phyloP scores from a whole-genome alignment of 2,329 filamentous ascomycete species.

The Zopfia rhizophila region DNA sequence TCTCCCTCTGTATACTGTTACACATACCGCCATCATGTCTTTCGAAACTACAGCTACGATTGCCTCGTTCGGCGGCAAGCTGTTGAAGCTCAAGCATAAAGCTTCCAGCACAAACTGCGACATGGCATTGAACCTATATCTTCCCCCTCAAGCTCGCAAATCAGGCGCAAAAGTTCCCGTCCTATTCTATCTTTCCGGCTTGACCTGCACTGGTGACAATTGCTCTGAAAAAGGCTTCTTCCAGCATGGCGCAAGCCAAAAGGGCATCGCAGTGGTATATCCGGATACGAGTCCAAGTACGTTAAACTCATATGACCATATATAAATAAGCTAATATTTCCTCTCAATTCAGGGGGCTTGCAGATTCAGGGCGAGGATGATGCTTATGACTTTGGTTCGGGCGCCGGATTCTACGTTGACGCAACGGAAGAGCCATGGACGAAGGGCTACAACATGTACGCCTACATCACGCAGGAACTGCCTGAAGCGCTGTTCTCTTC shows the following conservation, averaged over 20 bases:
- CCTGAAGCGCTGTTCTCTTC: conserved; percentile 77
- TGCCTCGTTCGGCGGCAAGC: conserved; percentile 89
- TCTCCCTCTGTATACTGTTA: conserved; percentile 1
- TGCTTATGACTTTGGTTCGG: conserved; percentile 88
- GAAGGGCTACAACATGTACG: conserved; percentile 91
- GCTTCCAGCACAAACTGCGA: conserved; percentile 82
- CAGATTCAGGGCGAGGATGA: conserved; percentile 86
- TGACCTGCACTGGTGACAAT: conserved; percentile 93
- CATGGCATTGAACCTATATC: conserved; percentile 93
- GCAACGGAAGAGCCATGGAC: conserved; percentile 79
- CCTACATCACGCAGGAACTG: conserved; percentile 90
- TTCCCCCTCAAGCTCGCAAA: conserved; percentile 77
- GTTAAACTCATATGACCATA: conserved; percentile 35
- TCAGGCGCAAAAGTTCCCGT: conserved; percentile 75
- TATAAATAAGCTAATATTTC: conserved; percentile 25
- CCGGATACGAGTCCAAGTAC: conserved; percentile 92
- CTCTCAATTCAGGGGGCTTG: conserved; percentile 72
- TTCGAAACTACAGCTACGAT: conserved; percentile 93
- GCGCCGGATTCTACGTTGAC: conserved; percentile 94
- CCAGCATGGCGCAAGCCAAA: conserved; percentile 80
- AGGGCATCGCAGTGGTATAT: conserved; percentile 91
- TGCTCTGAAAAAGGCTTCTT: conserved; percentile 86
- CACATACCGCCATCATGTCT: conserved; percentile 58
- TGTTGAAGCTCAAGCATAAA: conserved; percentile 91
- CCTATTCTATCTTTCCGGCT: conserved; percentile 90